phyloP scores from a whole-genome alignment of 2,329 filamentous ascomycete genomes.

The Stagonosporopsis rhizophila region DNA sequence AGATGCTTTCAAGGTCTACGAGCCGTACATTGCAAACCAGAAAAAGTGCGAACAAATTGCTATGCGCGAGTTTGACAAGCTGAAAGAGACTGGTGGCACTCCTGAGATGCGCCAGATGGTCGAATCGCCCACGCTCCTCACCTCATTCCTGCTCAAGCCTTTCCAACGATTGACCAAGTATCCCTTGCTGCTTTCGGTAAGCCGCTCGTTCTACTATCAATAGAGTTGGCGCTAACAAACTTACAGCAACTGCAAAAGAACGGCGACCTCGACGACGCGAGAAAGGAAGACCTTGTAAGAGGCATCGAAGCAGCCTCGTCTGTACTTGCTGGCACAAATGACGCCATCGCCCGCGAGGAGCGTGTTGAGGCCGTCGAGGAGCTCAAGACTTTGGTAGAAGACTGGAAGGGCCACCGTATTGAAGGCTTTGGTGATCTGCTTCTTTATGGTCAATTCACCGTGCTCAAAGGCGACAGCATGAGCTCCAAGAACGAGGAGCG shows the following conservation, averaged over 20 bases:
- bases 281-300: slow-evolving; percentile 73
- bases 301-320: slow-evolving; percentile 84
- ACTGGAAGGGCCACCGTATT: slow-evolving; percentile 94
- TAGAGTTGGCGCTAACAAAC: slow-evolving; percentile 8
- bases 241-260: slow-evolving; percentile 83
- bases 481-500: slow-evolving; percentile 83
- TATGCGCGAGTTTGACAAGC: slow-evolving; percentile 84
- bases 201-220: slow-evolving; percentile 22
- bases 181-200: slow-evolving; percentile 83
- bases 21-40: slow-evolving; percentile 97
- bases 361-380: slow-evolving; percentile 84
- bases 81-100: slow-evolving; percentile 74
- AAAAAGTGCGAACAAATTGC: slow-evolving; percentile 87
- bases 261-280: slow-evolving; percentile 72
- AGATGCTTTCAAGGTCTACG: slow-evolving; percentile 89
- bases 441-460: slow-evolving; percentile 87
- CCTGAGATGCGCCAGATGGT: slow-evolving; percentile 72
- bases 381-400: slow-evolving; percentile 82
- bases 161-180: slow-evolving; percentile 97
- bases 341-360: slow-evolving; percentile 87
- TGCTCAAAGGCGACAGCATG: slow-evolving; percentile 80
- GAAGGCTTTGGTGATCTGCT: slow-evolving; percentile 91
- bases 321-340: slow-evolving; percentile 84
- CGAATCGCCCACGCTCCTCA: slow-evolving; percentile 83
- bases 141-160: slow-evolving; percentile 92